Conservation (phyloP, 2,329 filamentous ascomycete species). For the Sporothrix inflata region DNA sequence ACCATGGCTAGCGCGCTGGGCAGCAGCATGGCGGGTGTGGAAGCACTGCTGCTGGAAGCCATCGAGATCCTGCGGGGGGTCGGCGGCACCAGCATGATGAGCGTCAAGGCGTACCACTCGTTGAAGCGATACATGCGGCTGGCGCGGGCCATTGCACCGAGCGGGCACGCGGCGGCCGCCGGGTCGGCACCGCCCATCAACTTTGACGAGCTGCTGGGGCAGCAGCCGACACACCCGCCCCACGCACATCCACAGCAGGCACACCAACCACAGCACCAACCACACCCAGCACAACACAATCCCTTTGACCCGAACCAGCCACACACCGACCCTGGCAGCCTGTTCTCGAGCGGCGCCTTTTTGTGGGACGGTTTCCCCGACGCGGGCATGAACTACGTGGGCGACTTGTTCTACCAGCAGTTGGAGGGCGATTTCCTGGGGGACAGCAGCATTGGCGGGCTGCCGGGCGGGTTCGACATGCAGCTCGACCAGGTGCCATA, state of each 20-base stretch:
- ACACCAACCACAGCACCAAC: neutral
- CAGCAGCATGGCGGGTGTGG: slow-evolving; percentile 16
- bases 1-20: slow-evolving; percentile 8
- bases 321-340: neutral
- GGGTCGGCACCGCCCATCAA: neutral
- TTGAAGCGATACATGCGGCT: slow-evolving; percentile 30
- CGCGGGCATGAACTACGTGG: slow-evolving; percentile 24
- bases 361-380: slow-evolving; percentile 31
- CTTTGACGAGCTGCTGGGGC: slow-evolving; percentile 12
- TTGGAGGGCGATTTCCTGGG: slow-evolving; percentile 20
- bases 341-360: slow-evolving; percentile 18
- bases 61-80: slow-evolving; percentile 26
- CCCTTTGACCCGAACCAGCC: slow-evolving; percentile 10
- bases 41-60: slow-evolving; percentile 25
- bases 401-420: slow-evolving; percentile 27
- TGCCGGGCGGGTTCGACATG: neutral
- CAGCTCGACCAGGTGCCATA: neutral
- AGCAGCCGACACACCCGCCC: neutral
- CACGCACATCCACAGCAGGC: neutral
- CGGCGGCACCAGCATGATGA: slow-evolving; percentile 34
- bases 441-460: neutral
- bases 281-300: neutral
- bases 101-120: slow-evolving; percentile 32
- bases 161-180: neutral
- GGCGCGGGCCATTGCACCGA: slow-evolving; percentile 15